Evolutionary conservation across 2,329 filamentous ascomycete genomes (phyloP), one percentile per base, ranked within the genome.

Genomic region (Penicillium sp.): DNA sequence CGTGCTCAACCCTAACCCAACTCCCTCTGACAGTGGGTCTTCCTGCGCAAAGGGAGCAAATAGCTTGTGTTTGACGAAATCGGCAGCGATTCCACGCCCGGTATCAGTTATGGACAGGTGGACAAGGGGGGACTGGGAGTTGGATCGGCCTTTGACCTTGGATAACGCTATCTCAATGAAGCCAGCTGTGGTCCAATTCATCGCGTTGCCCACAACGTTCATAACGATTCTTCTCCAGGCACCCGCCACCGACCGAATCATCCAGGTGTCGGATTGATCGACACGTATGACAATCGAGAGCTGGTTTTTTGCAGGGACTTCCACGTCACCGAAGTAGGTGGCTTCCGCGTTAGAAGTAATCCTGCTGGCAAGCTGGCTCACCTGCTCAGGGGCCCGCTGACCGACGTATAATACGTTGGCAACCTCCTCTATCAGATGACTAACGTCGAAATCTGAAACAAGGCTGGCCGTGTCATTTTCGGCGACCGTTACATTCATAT

Each of bases 1-100:
- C 4, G 86, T 77, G 42, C 77, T 81, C 14, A 87, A 67, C 0
- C 84, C 83, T 0, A 87, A 71, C 0, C 84, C 83, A 0, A 80
- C 79, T 0, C 84, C 84, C 0, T 78, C 74, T 0, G 76, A 70
- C 0, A 86, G 63, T 0, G 69, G 59, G 31, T 83, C 75, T 56
- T 86, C 83, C 53, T 86, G 83, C 0, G 74, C 67, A 52, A 86
- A 86, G 0, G 82, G 80, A 0, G 74, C 76, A 60, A n/a, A 51
- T 28, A 14, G 41, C n/a, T 30, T 27, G n/a, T 80, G 75, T 25
- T 75, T 70, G 2, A 86, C 68, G 56, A 80, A 88, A 1, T 83
- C 77, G 0, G 76, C 67, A 0, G 75, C 75, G 14, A 88, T 88
- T 0, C 84, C 84, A 16, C 74, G 73, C 1, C 84, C 84, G 0